Base-by-base conservation (phyloP, 73 alveolate genomes). In the Paramecium octaurelia region DNA sequence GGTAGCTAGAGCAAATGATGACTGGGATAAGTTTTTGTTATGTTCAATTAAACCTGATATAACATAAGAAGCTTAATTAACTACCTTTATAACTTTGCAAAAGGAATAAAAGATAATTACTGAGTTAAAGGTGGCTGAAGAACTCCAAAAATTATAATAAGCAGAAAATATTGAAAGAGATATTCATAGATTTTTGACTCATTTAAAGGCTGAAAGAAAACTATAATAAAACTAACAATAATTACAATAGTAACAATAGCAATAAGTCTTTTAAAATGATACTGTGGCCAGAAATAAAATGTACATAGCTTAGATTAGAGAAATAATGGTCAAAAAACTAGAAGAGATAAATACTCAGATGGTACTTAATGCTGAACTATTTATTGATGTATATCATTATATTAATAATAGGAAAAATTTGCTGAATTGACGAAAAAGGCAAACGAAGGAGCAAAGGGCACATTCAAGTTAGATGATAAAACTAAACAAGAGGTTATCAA, bases 41-140 rank as follows among this genome's bases (percentile, higher is more conserved):
- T 95, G 98, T 75, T 95, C 95, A 21, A 87, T 88, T 18, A 86
- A 92, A 16, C 98, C 98, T 31, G 98, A 96, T 64, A 96, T 97
- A 42, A 71, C 64, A 16, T 77, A 44, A 20, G 98, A 96, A 57
- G 85, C 75, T 38, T 95, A 96, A 73, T 64, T 96, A 36, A 93
- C 97, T 20, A 94, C 98, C 7, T 92, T 87, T 85, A 96, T 96
- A 21, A 94, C 97, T 8, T 68, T 93, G 69, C 57, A 93, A 92
- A 90, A 58, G 20, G 98, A 96, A 77, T 23, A 85, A 23, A 90
- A 80, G 85, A 36, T 68, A 43, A 35, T 89, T 3, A 40, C 58
- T 21, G 94, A 89, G 11, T 27, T 89, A 58, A 71, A 89, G 36
- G 75, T 89, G 5, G 42, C 46, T 21, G 94, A 89, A 18, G 94